These are phyloP conservation scores for Zanthoxylum bungeanum DNA, from an alignment of 345 rosid species.

Conservation along the genomic window DNA sequence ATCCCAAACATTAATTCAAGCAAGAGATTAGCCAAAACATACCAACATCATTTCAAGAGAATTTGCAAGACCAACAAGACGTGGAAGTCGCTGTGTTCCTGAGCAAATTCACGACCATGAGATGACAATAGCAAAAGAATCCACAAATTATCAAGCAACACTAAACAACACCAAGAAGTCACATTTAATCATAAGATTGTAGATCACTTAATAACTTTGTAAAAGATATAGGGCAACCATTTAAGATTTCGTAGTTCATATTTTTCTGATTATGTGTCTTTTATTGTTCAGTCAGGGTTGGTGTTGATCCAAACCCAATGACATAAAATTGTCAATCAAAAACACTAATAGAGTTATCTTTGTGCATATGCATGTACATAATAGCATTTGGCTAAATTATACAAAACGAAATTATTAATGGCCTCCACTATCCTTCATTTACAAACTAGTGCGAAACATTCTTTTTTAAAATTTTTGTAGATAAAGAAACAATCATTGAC, in stretches of 20 bases:
- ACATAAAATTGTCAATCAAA: not conserved
- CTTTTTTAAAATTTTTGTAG: not conserved
- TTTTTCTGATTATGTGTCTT: not conserved
- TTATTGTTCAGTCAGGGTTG: not conserved
- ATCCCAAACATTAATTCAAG: conserved; percentile 13
- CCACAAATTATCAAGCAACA: not conserved
- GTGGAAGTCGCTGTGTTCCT: conserved; percentile 99
- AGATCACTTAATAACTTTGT: not conserved
- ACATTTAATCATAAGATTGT: not conserved
- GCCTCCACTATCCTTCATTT: not conserved
- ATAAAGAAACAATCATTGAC: not conserved
- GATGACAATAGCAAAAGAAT: not conserved
- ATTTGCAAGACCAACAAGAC: conserved; percentile 91
- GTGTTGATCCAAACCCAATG: not conserved
- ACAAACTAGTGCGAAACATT: not conserved
- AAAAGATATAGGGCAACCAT: not conserved
- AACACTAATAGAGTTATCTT: not conserved
- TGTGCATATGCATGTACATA: not conserved
- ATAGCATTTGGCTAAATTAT: not conserved
- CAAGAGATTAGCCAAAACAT: conserved; percentile 21
- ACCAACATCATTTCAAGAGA: conserved; percentile 99
- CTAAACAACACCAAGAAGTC: not conserved
- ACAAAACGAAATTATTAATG: not conserved
- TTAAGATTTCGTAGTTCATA: not conserved
- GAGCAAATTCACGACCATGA: conserved; percentile 32